phyloP scores from a whole-genome alignment of 768 basidiomycete species.

The Hericium coralloides region DNA sequence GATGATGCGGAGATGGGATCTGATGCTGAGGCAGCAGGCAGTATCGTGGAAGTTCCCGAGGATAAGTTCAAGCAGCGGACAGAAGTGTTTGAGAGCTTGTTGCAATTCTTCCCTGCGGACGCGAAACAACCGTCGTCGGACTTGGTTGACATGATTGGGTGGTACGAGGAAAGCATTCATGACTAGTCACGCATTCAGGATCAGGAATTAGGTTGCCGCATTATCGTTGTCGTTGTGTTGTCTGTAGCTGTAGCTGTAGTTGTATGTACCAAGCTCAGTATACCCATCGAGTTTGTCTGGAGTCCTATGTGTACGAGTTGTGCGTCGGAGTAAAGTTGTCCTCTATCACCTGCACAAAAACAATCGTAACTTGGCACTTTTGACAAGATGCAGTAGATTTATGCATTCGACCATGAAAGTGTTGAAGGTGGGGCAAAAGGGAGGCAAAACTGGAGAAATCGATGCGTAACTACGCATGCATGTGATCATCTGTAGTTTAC shows the following conservation, averaged over 20 bases:
- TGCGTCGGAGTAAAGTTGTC: no score
- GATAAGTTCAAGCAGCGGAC: slow-evolving; percentile 55
- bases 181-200: neutral
- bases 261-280: no score
- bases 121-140: slow-evolving; percentile 61
- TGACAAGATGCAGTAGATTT: no score
- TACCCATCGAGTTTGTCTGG: no score
- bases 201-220: neutral
- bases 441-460: no score
- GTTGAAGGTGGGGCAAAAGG: no score
- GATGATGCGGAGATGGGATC: neutral
- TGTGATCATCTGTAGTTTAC: no score
- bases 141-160: slow-evolving; percentile 54
- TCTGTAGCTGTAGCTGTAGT: neutral
- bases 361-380: no score
- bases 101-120: slow-evolving; percentile 52
- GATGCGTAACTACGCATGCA: no score
- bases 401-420: no score
- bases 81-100: slow-evolving; percentile 57
- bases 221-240: neutral
- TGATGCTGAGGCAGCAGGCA: neutral
- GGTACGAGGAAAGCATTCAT: slow-evolving; percentile 15
- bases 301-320: no score
- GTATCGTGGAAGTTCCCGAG: slow-evolving; percentile 27
- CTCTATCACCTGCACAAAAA: no score